A percentile compares a stretch with the other conserved stretches of the same genome.
Evolutionary conservation across 176 grass and related monocot genomes (phyloP).

Genomic region (Avena eriantha): DNA sequence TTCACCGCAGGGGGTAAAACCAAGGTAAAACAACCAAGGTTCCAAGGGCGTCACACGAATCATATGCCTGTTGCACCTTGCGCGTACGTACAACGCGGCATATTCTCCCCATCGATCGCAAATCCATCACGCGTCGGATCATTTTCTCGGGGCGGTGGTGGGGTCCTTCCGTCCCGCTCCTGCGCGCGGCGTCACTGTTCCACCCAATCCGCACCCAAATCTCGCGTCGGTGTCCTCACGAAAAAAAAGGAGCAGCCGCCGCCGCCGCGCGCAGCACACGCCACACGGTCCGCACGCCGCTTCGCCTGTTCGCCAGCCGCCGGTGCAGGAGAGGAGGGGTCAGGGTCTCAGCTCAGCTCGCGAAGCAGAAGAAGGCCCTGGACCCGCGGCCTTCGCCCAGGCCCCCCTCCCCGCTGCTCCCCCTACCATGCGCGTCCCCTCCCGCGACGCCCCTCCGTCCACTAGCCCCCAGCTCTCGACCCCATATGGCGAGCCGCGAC

Average conservation of each 20-base stretch:
- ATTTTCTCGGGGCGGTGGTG: constrained; percentile 15
- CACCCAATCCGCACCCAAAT: constrained; percentile 46
- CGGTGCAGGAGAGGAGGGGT: background rate
- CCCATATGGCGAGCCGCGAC: constrained; percentile 46
- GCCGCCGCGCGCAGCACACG: background rate
- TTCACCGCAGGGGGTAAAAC: no score
- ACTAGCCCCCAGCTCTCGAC: constrained; percentile 9
- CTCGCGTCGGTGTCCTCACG: constrained; percentile 40
- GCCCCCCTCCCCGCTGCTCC: background rate
- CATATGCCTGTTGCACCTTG: background rate
- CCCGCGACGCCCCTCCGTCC: constrained; percentile 16
- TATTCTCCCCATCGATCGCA: constrained; percentile 1
- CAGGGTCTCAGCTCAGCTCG: background rate
- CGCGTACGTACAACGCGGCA: background rate
- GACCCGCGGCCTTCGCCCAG: constrained; percentile 35
- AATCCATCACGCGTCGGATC: constrained; percentile 25
- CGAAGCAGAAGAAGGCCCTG: background rate
- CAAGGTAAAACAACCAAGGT: no score
- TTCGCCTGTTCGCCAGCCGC: constrained; percentile 3
- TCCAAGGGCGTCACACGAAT: no score
- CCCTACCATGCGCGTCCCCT: constrained; percentile 51
- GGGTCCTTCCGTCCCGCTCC: background rate
- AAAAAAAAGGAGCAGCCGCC: constrained; percentile 32
- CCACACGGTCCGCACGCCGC: constrained; percentile 25
- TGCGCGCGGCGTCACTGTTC: background rate